A percentile compares a stretch with the other conserved stretches of the same genome.
These are phyloP conservation scores for Blastobotrys terrestris DNA, from an alignment of 805 yeast genomes.

Conservation along the genomic window DNA sequence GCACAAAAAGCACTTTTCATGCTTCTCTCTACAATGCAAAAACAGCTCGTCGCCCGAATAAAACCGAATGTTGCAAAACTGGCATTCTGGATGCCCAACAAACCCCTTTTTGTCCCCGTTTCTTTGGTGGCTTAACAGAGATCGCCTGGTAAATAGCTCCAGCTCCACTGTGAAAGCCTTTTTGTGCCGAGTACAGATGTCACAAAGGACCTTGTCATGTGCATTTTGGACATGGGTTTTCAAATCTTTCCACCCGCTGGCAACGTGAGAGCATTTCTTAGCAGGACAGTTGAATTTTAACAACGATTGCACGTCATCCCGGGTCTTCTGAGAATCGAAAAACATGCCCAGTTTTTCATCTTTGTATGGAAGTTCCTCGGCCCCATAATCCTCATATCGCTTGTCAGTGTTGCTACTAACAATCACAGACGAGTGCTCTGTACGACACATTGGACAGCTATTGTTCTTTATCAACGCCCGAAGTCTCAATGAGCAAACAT, in stretches of 20 bases:
- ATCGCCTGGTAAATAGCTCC: constrained; percentile 51
- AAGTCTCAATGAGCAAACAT: constrained; percentile 74
- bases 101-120: constrained; percentile 71
- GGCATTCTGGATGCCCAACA: constrained; percentile 84
- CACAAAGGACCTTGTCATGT: constrained; percentile 64
- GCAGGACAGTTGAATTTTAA: constrained; percentile 54
- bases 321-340: constrained; percentile 51
- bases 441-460: constrained; percentile 77
- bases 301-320: constrained; percentile 44
- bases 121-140: constrained; percentile 61
- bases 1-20: constrained; percentile 88
- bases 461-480: constrained; percentile 70
- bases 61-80: constrained; percentile 70
- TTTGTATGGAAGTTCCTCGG: constrained; percentile 29
- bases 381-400: constrained; percentile 35
- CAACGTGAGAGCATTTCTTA: constrained; percentile 33
- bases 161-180: constrained; percentile 73
- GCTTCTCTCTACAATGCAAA: constrained; percentile 73
- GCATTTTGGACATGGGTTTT: constrained; percentile 55
- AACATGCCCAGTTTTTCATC: constrained; percentile 48
- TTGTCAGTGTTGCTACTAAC: constrained; percentile 44
- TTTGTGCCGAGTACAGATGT: constrained; percentile 70
- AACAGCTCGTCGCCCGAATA: constrained; percentile 85
- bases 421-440: constrained; percentile 53
- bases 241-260: constrained; percentile 48